These are phyloP conservation scores for Sarcomyxa edulis DNA, from an alignment of 768 basidiomycete genomes.

Conservation along the genomic window DNA sequence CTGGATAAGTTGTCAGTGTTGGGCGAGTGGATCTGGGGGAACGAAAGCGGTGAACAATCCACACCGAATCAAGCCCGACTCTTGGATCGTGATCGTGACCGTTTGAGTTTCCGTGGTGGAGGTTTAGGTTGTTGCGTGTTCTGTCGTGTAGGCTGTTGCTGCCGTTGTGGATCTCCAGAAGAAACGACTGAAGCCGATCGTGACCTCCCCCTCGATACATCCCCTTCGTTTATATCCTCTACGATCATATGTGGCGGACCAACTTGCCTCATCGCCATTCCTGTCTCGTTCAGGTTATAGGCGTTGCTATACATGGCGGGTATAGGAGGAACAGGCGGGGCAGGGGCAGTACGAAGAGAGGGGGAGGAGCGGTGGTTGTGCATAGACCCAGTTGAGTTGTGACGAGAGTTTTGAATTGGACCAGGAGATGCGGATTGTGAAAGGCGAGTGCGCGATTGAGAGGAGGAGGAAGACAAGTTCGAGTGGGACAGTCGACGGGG, in stretches of 20 bases:
- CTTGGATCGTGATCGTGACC: no score
- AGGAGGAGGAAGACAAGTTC: no score
- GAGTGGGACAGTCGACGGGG: conserved; percentile 40
- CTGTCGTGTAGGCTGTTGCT: conserved; percentile 2
- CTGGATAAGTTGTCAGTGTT: no score
- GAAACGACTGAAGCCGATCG: not conserved
- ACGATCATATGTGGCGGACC: not conserved
- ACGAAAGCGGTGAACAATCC: no score
- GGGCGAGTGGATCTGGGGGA: no score
- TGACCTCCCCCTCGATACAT: not conserved
- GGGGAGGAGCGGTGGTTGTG: not conserved
- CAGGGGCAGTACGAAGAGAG: not conserved
- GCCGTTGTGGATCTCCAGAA: not conserved
- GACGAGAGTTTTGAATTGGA: not conserved
- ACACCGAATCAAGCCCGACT: no score
- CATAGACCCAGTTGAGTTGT: not conserved
- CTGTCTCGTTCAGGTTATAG: not conserved
- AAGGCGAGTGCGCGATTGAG: no score
- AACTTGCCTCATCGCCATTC: not conserved
- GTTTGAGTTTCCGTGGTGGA: no score
- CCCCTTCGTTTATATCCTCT: no score
- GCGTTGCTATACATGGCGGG: conserved; percentile 9
- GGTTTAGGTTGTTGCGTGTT: no score
- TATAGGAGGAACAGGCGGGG: conserved; percentile 13
- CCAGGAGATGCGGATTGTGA: not conserved